phyloP scores from a whole-genome alignment of 2,329 filamentous ascomycete species.

The Hawksworthiomyces lignivorus region DNA sequence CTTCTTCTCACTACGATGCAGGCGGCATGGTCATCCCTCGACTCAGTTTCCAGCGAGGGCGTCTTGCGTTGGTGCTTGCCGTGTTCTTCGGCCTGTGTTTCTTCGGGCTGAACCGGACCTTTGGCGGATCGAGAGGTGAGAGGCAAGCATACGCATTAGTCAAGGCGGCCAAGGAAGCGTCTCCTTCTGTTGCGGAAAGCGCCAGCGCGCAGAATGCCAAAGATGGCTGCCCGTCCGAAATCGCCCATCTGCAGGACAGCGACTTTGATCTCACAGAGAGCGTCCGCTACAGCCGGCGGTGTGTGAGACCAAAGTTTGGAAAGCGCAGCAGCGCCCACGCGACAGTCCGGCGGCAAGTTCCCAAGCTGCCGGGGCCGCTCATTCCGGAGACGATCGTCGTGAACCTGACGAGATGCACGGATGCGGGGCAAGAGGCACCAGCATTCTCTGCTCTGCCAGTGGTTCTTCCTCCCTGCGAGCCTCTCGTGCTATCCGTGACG shows the following conservation, averaged over 20 bases:
- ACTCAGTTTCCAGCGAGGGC: constrained; percentile 3
- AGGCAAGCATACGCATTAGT: no score
- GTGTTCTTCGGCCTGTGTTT: background rate
- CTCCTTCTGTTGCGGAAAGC: no score
- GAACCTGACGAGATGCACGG: background rate
- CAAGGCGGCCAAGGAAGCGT: no score
- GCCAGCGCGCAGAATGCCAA: no score
- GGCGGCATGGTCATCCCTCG: background rate
- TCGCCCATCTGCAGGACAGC: constrained; percentile 17
- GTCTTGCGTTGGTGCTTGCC: constrained; percentile 2
- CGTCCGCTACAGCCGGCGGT: constrained; percentile 37
- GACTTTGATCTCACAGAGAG: constrained; percentile 30
- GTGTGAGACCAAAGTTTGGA: constrained; percentile 13
- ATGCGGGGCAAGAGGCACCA: no score
- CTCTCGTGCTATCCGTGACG: constrained; percentile 40
- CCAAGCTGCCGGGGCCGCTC: background rate
- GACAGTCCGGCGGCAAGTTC: background rate
- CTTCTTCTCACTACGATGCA: background rate
- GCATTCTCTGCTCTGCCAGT: no score
- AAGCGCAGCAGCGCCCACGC: background rate
- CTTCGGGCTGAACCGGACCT: background rate
- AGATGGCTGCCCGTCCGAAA: constrained; percentile 7
- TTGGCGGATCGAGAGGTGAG: no score
- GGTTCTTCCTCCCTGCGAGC: constrained; percentile 28
- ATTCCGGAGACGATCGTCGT: background rate